These are phyloP conservation scores for Nakazawaea populi DNA, from an alignment of 805 yeast species.

Conservation along the genomic window DNA sequence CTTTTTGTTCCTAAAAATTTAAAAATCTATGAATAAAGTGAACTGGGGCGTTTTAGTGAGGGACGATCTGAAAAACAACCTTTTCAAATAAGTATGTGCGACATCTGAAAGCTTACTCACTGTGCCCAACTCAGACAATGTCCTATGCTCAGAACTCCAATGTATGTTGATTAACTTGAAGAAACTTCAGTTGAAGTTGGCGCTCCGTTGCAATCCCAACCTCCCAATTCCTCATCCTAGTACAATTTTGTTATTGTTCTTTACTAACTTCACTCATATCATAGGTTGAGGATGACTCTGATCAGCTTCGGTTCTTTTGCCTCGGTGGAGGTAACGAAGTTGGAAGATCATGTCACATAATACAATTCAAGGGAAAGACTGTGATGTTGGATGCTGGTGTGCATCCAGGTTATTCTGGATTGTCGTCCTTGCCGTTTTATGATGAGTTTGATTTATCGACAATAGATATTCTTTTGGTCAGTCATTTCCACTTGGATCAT, in stretches of 20 bases:
- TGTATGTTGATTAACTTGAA: background rate
- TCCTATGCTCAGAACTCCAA: background rate
- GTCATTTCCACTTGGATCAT: conserved; percentile 96
- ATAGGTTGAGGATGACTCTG: conserved; percentile 6
- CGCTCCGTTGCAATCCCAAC: too few relatives aligned
- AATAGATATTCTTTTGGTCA: conserved; percentile 79
- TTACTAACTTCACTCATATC: background rate
- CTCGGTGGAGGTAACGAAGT: conserved; percentile 99
- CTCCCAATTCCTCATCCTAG: too few relatives aligned
- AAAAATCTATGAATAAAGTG: too few relatives aligned
- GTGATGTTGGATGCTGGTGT: conserved; percentile 98
- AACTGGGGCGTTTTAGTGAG: too few relatives aligned
- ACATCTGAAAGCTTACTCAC: too few relatives aligned
- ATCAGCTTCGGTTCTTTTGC: conserved; percentile 52
- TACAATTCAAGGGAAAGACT: conserved; percentile 89
- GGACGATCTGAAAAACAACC: background rate
- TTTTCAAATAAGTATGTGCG: too few relatives aligned
- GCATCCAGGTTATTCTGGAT: conserved; percentile 91
- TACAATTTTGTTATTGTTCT: background rate
- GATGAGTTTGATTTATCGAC: conserved; percentile 90
- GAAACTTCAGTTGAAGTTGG: too few relatives aligned
- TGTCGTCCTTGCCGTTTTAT: conserved; percentile 88
- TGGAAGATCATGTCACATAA: conserved; percentile 91
- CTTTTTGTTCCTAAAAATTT: too few relatives aligned
- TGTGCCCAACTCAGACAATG: background rate